Conservation (phyloP, 352 stramenopile species). For the Pythium volutum region DNA sequence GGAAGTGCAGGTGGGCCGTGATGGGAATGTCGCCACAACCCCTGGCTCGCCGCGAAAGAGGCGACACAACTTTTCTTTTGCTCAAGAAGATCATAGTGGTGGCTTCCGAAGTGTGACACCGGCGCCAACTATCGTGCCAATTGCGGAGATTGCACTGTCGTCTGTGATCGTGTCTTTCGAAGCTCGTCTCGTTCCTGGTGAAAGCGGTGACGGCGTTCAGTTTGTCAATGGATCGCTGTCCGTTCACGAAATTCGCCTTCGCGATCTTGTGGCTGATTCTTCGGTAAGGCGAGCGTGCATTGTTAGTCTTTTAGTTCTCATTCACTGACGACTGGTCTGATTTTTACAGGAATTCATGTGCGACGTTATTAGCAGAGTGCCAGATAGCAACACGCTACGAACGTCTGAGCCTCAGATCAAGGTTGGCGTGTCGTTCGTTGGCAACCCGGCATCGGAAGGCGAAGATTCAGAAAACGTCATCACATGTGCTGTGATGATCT, state of each 20-base stretch:
- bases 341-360: constrained; percentile 19
- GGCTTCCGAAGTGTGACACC: constrained; percentile 20
- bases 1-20: constrained; percentile 13
- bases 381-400: background rate
- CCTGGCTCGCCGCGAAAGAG: constrained; percentile 19
- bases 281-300: constrained; percentile 14
- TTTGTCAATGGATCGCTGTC: constrained; percentile 4
- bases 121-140: constrained; percentile 10
- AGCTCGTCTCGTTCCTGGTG: background rate
- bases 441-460: background rate
- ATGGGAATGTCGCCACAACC: constrained; percentile 2
- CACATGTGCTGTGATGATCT: constrained; percentile 2
- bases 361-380: constrained; percentile 16
- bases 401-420: constrained; percentile 12
- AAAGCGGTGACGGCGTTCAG: background rate
- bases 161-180: constrained; percentile 1
- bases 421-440: background rate
- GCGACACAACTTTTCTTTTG: constrained; percentile 21
- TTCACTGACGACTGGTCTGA: background rate
- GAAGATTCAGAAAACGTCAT: constrained; percentile 1
- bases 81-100: constrained; percentile 15
- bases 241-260: constrained; percentile 18
- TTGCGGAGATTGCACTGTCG: constrained; percentile 18
- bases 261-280: constrained; percentile 18
- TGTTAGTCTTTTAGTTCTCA: background rate